Conservation (phyloP, 2,329 filamentous ascomycete species). For the Stagonosporopsis rhizophila region DNA sequence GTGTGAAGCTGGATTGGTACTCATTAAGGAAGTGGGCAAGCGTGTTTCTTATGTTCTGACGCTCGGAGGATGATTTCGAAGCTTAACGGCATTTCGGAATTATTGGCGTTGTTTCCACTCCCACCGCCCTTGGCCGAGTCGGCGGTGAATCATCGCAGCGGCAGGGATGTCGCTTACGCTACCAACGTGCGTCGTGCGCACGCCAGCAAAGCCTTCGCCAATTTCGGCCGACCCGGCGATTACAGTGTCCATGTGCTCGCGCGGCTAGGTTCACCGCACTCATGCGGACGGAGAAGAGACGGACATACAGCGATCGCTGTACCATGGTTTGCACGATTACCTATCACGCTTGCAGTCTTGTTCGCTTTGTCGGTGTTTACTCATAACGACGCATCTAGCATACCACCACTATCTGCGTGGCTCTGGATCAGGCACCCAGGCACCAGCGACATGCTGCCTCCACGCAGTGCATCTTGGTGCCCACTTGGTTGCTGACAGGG, state of each 20-base stretch:
- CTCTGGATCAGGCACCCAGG: conserved; percentile 17
- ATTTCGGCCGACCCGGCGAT: conserved; percentile 19
- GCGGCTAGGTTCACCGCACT: conserved; percentile 13
- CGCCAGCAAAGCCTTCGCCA: conserved; percentile 20
- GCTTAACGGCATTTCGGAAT: conserved; percentile 38
- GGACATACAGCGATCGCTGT: conserved; percentile 16
- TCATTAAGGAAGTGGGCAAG: conserved; percentile 25
- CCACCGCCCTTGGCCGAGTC: conserved; percentile 36
- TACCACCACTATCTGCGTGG: conserved; percentile 23
- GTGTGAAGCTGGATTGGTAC: conserved; percentile 24
- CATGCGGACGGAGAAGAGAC: conserved; percentile 17
- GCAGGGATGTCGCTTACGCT: conserved; percentile 23
- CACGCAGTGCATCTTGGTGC: conserved; percentile 3
- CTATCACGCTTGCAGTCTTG: conserved; percentile 20
- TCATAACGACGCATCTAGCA: conserved; percentile 22
- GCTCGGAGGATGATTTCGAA: conserved; percentile 38
- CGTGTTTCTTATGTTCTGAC: conserved; percentile 44
- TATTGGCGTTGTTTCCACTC: conserved; percentile 38
- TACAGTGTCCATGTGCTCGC: conserved; percentile 9
- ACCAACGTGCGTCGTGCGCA: conserved; percentile 16
- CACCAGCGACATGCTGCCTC: conserved; percentile 4
- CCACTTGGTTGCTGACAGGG: conserved; percentile 2
- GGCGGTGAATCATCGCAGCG: conserved; percentile 35
- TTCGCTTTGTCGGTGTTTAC: conserved; percentile 26
- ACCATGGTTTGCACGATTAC: conserved; percentile 25